Conservation (phyloP, 2,329 filamentous ascomycete species). For the Penicillium sp. region DNA sequence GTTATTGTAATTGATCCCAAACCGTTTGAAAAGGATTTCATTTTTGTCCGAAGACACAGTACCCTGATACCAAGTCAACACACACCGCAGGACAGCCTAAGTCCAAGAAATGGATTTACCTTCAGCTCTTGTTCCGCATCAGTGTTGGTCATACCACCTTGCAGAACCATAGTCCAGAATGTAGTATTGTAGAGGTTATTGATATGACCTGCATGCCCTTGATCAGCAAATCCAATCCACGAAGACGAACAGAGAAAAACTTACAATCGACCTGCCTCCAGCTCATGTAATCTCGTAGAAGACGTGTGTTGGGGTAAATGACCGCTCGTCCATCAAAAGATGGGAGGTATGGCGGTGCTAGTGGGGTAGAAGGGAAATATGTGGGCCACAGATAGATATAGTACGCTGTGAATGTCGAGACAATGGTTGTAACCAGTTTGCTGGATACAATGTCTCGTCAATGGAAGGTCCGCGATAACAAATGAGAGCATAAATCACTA, state of each 20-base stretch:
- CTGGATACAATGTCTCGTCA: slow-evolving; percentile 45
- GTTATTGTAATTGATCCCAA: slow-evolving; percentile 96
- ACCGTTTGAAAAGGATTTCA: slow-evolving; percentile 86
- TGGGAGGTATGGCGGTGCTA: slow-evolving; percentile 70
- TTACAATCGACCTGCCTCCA: slow-evolving; percentile 96
- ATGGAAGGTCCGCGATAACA: background rate
- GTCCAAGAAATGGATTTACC: slow-evolving; percentile 46
- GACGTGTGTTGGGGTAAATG: slow-evolving; percentile 77
- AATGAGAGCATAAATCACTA: background rate
- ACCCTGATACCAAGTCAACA: slow-evolving; percentile 55
- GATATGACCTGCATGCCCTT: slow-evolving; percentile 69
- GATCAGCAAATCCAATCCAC: background rate
- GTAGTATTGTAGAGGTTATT: slow-evolving; percentile 99
- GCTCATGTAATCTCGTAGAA: slow-evolving; percentile 90
- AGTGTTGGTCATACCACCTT: slow-evolving; percentile 71
- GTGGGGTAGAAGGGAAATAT: slow-evolving; percentile 69
- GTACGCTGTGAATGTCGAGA: slow-evolving; percentile 89
- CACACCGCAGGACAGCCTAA: background rate
- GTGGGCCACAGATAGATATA: slow-evolving; percentile 80
- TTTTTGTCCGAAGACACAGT: slow-evolving; percentile 88
- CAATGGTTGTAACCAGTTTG: slow-evolving; percentile 87
- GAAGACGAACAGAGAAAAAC: slow-evolving; percentile 29
- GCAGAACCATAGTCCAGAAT: slow-evolving; percentile 85
- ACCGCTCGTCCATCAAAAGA: slow-evolving; percentile 93
- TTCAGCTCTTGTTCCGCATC: slow-evolving; percentile 80